Conservation (phyloP, 345 rosid genomes). For the Salix viminalis region DNA sequence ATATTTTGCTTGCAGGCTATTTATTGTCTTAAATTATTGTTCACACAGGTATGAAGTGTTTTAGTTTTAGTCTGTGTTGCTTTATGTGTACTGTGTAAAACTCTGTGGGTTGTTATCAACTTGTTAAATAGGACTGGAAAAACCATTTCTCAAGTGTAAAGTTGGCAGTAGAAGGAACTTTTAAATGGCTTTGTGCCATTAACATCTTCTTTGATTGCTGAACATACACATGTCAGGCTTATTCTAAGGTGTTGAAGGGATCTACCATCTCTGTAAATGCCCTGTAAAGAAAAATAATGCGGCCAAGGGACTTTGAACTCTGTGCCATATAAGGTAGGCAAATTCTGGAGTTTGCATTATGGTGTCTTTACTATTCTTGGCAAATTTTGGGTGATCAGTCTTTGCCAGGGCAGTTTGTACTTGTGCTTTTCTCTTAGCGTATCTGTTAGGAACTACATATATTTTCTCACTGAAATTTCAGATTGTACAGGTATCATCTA, state of each 20-base stretch:
- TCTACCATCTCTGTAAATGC: background rate
- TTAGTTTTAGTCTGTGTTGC: background rate
- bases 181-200: background rate
- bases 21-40: background rate
- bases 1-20: background rate
- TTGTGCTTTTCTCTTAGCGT: too few relatives aligned
- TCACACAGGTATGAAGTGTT: background rate
- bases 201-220: background rate
- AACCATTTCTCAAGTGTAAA: background rate
- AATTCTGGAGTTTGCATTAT: background rate
- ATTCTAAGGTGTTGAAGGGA: background rate
- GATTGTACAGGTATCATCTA: background rate
- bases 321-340: background rate
- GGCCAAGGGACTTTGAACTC: background rate
- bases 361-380: background rate
- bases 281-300: background rate
- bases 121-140: background rate
- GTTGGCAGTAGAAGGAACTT: background rate
- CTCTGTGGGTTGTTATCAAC: background rate
- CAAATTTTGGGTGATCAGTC: background rate
- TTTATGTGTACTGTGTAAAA: too few relatives aligned
- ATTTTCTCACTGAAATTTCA: background rate
- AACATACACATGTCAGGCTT: background rate
- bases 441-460: background rate
- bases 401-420: background rate